A percentile compares a stretch with the other conserved stretches of the same genome.
phyloP scores from a whole-genome alignment of 1,284 basidiomycete genomes.

The Malassezia sp. region DNA sequence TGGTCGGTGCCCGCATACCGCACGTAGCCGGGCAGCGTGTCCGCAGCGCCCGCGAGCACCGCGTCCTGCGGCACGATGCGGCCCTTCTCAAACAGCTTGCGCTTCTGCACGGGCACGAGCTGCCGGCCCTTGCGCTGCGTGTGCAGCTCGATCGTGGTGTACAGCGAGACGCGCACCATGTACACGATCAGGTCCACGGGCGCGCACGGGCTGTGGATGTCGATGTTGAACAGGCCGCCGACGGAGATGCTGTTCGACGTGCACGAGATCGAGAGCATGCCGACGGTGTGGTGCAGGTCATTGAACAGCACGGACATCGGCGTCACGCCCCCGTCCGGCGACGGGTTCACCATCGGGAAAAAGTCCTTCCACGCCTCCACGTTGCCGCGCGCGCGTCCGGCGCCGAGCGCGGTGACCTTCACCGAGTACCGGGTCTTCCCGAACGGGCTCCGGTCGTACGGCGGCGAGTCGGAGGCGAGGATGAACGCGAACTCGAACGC shows the following conservation, averaged over 20 bases:
- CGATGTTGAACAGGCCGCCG: constrained; percentile 45
- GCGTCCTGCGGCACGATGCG: constrained; percentile 35
- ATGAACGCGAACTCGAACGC: constrained; percentile 47
- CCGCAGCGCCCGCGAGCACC: constrained; percentile 21
- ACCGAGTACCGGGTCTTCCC: constrained; percentile 42
- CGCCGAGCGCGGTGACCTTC: constrained; percentile 43
- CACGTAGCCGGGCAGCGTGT: constrained; percentile 35
- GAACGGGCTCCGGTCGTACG: constrained; percentile 42
- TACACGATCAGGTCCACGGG: constrained; percentile 42
- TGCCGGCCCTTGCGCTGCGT: constrained; percentile 37
- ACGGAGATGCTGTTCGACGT: constrained; percentile 46
- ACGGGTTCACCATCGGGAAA: constrained; percentile 45
- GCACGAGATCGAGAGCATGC: constrained; percentile 41
- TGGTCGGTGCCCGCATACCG: constrained; percentile 28
- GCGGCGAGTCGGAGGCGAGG: constrained; percentile 38
- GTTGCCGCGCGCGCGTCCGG: constrained; percentile 37
- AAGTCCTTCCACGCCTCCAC: constrained; percentile 42
- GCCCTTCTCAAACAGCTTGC: constrained; percentile 43
- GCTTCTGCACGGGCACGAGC: constrained; percentile 32
- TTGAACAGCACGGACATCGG: constrained; percentile 45
- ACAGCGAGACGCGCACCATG: constrained; percentile 39
- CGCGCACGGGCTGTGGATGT: constrained; percentile 41
- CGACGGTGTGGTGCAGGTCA: constrained; percentile 44
- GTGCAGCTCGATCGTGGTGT: constrained; percentile 39
- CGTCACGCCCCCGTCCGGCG: constrained; percentile 37